Conservation (phyloP, 805 yeast genomes). For the Yarrowia divulgata region DNA sequence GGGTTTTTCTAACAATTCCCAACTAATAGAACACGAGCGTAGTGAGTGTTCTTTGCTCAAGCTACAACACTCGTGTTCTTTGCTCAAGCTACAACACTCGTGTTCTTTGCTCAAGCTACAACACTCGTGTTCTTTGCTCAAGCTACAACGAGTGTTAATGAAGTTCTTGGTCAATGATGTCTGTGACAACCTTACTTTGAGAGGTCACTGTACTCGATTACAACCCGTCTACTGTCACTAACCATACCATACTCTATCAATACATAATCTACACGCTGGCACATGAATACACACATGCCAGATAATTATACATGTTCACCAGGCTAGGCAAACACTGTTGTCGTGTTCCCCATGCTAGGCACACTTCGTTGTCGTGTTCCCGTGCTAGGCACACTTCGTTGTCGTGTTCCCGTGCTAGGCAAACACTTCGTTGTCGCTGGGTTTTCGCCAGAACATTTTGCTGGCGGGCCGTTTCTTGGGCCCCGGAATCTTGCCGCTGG, state of each 20-base stretch:
- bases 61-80: too few species aligned
- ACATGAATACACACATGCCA: neutral
- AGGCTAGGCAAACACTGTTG: conserved; percentile 13
- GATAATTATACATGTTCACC: conserved; percentile 16
- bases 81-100: too few species aligned
- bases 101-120: too few species aligned
- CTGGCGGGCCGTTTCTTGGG: conserved; percentile 37
- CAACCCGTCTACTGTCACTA: too few species aligned
- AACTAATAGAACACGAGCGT: too few species aligned
- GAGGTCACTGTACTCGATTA: neutral
- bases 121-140: too few species aligned
- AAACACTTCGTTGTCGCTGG: conserved; percentile 27
- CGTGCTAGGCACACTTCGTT: conserved; percentile 14
- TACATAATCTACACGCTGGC: conserved; percentile 34
- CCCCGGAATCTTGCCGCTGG: conserved; percentile 81
- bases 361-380: conserved; percentile 22
- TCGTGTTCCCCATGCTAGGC: conserved; percentile 4
- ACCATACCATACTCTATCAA: conserved; percentile 11
- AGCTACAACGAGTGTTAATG: too few species aligned
- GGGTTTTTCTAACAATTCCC: too few species aligned
- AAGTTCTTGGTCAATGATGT: too few species aligned
- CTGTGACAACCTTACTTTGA: too few species aligned
- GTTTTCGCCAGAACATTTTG: conserved; percentile 35
- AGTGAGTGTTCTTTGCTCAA: too few species aligned
- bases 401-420: conserved; percentile 6